These are phyloP conservation scores for Paraglomus occultum DNA, from an alignment of 192 early-diverging fungal genomes.

Conservation along the genomic window DNA sequence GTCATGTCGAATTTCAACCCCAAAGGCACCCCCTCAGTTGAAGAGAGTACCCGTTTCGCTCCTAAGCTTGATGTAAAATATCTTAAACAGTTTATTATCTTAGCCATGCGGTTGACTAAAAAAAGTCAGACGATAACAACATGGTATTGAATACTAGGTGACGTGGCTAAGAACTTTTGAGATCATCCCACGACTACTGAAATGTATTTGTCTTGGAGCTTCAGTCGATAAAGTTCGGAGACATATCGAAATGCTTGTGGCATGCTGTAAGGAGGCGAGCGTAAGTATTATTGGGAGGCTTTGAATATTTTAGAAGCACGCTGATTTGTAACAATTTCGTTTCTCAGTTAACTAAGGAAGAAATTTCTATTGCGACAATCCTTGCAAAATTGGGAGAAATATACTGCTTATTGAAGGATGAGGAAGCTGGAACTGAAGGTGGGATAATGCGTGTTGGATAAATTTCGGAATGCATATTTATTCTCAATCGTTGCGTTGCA, in stretches of 20 bases:
- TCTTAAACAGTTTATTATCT: neutral
- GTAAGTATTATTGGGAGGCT: too few relatives aligned
- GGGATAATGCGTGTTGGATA: too few relatives aligned
- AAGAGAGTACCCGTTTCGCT: conserved; percentile 43
- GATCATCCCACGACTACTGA: conserved; percentile 29
- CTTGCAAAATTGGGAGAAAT: too few relatives aligned
- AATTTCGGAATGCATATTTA: too few relatives aligned
- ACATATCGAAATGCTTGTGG: neutral
- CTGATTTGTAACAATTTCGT: too few relatives aligned
- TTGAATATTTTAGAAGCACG: too few relatives aligned
- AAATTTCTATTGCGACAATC: too few relatives aligned
- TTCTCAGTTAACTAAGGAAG: too few relatives aligned
- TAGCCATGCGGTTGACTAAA: neutral
- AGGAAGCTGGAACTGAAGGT: too few relatives aligned
- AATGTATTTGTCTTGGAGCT: conserved; percentile 31
- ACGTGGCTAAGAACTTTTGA: conserved; percentile 36
- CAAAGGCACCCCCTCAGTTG: conserved; percentile 30
- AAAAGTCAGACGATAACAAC: neutral
- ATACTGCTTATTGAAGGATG: too few relatives aligned
- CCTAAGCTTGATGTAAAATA: conserved; percentile 35
- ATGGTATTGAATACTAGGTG: neutral
- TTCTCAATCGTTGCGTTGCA: too few relatives aligned
- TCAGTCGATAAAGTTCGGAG: conserved; percentile 6
- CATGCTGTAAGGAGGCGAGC: neutral
- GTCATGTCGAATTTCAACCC: conserved; percentile 62